Conservation (phyloP, 768 basidiomycete genomes). For the Panaeolus papilionaceus region DNA sequence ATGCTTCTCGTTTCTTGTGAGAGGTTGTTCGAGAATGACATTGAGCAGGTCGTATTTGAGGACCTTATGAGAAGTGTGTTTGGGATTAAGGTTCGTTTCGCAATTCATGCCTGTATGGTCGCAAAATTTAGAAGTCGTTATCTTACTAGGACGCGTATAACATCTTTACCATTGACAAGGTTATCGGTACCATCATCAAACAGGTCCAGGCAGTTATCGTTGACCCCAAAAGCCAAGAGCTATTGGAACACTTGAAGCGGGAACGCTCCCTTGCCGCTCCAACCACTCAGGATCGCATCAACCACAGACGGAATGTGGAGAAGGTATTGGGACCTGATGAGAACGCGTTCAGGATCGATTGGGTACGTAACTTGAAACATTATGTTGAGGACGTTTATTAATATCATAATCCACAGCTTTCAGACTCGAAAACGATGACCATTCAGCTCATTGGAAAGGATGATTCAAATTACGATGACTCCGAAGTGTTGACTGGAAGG, state of each 20-base stretch:
- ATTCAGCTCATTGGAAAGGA: constrained; percentile 83
- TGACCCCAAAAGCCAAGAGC: constrained; percentile 74
- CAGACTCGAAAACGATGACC: constrained; percentile 69
- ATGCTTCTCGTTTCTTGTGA: constrained; percentile 88
- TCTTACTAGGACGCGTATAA: constrained; percentile 72
- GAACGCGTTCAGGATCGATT: constrained; percentile 81
- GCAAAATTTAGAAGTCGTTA: background rate
- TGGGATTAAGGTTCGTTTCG: constrained; percentile 66
- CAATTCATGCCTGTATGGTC: background rate
- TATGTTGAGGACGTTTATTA: background rate
- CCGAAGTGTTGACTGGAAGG: constrained; percentile 74
- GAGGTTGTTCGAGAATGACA: constrained; percentile 88
- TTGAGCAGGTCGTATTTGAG: constrained; percentile 88
- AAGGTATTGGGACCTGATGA: constrained; percentile 78
- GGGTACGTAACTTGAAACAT: constrained; percentile 52
- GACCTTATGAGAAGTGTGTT: constrained; percentile 91
- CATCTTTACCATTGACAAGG: constrained; percentile 93
- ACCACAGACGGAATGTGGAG: constrained; percentile 69
- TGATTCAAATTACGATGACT: constrained; percentile 75
- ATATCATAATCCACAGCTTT: constrained; percentile 49
- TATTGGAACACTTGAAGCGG: constrained; percentile 72
- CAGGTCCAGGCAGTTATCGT: constrained; percentile 78
- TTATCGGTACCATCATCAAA: constrained; percentile 88
- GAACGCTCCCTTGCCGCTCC: constrained; percentile 65
- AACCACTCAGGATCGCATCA: constrained; percentile 76